These are phyloP conservation scores for Epichloe glyceriae DNA, from an alignment of 2,329 filamentous ascomycete species.

Conservation along the genomic window DNA sequence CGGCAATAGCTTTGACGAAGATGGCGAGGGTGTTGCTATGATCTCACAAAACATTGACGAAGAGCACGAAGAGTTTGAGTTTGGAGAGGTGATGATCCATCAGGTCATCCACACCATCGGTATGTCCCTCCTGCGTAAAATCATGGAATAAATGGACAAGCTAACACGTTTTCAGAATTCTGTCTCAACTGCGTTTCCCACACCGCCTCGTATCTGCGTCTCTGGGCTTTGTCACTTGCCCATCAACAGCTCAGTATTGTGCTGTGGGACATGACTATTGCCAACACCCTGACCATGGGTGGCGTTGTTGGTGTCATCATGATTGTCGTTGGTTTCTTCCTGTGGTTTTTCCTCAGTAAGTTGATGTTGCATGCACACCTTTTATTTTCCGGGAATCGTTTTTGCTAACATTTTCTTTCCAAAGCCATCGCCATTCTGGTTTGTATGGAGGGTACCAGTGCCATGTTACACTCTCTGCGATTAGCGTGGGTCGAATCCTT, in stretches of 20 bases:
- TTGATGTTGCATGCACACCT: background rate
- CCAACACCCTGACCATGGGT: slow-evolving; percentile 53
- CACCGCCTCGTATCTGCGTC: slow-evolving; percentile 94
- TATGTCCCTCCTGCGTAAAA: slow-evolving; percentile 30
- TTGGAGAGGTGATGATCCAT: slow-evolving; percentile 95
- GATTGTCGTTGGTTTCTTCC: slow-evolving; percentile 68
- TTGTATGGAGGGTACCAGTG: slow-evolving; percentile 91
- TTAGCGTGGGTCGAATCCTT: slow-evolving; percentile 96
- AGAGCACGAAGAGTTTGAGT: slow-evolving; percentile 94
- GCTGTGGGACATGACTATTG: slow-evolving; percentile 92
- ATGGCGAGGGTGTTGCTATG: slow-evolving; percentile 74
- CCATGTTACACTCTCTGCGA: slow-evolving; percentile 86
- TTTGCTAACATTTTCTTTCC: slow-evolving; percentile 12
- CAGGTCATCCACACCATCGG: slow-evolving; percentile 98
- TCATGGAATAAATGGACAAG: background rate
- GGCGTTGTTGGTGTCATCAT: slow-evolving; percentile 63
- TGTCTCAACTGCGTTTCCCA: slow-evolving; percentile 98
- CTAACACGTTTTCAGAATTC: slow-evolving; percentile 55
- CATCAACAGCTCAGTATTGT: slow-evolving; percentile 96
- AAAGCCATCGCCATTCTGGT: slow-evolving; percentile 53
- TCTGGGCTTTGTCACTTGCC: slow-evolving; percentile 93
- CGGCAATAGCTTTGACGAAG: slow-evolving; percentile 47
- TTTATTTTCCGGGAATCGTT: background rate
- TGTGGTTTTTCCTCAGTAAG: slow-evolving; percentile 76
- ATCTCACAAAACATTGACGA: slow-evolving; percentile 76